Percentiles rank a stretch among this genome's conserved stretches.
Evolutionary conservation across 2,329 filamentous ascomycete species (phyloP).

Genomic region (Fusarium nisikadoi): DNA sequence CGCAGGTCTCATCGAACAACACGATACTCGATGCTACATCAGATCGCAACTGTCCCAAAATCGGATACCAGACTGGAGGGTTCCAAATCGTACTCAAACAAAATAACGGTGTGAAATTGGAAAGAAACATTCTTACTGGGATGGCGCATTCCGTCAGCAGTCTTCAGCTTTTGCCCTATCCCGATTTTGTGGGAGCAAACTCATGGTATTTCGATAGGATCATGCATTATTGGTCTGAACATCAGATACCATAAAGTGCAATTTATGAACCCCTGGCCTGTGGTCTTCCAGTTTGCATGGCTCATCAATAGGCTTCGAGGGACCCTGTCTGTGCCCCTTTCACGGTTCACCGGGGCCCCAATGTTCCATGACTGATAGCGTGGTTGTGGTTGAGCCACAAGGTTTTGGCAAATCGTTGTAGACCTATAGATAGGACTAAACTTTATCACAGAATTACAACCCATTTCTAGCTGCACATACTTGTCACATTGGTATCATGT

Average conservation of each 20-base stretch:
- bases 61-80: background rate
- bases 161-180: slow-evolving; percentile 12
- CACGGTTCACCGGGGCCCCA: slow-evolving; percentile 1
- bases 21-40: background rate
- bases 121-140: background rate
- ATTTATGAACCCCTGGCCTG: slow-evolving; percentile 22
- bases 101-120: background rate
- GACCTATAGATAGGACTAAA: background rate
- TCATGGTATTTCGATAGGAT: background rate
- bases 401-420: background rate
- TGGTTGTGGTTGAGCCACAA: background rate
- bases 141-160: background rate
- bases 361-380: slow-evolving; percentile 4
- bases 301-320: slow-evolving; percentile 14
- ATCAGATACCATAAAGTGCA: slow-evolving; percentile 12
- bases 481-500: slow-evolving; percentile 4
- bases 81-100: background rate
- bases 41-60: background rate
- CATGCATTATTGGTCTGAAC: slow-evolving; percentile 16
- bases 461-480: background rate
- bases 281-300: slow-evolving; percentile 10
- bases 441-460: background rate
- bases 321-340: slow-evolving; percentile 31
- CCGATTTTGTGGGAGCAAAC: background rate
- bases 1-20: background rate